phyloP scores from a whole-genome alignment of 495 filamentous ascomycete species.

The Pyrenopolyporus hunteri region DNA sequence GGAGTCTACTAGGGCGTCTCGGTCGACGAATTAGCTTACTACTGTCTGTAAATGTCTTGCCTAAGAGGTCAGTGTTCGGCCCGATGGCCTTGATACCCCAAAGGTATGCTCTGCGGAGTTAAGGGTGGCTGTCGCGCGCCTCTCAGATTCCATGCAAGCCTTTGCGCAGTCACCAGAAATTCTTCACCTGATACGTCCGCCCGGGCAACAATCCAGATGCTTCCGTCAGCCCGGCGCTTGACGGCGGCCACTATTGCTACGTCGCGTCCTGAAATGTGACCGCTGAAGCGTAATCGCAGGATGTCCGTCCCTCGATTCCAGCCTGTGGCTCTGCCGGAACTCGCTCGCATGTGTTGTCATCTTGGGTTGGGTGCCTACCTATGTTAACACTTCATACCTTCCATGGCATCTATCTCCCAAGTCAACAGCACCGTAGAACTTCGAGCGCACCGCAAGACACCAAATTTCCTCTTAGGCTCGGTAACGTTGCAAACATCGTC shows the following conservation, averaged over 20 bases:
- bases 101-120: constrained; percentile 5
- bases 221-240: background rate
- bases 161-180: constrained; percentile 5
- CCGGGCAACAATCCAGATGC: constrained; percentile 6
- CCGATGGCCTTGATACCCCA: constrained; percentile 15
- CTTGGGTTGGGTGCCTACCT: background rate
- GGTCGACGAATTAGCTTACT: background rate
- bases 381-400: background rate
- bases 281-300: constrained; percentile 1
- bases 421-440: background rate
- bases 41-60: constrained; percentile 15
- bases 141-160: constrained; percentile 3
- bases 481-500: constrained; percentile 39
- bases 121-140: constrained; percentile 12
- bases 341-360: background rate
- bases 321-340: background rate
- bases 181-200: constrained; percentile 1
- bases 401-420: background rate
- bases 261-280: constrained; percentile 3
- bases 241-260: constrained; percentile 2
- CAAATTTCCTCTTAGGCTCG: constrained; percentile 16
- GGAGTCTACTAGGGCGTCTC: background rate
- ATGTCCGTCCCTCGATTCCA: constrained; percentile 13
- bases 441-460: constrained; percentile 8
- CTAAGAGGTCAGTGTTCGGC: constrained; percentile 15